A percentile compares a stretch with the other conserved stretches of the same genome.
Evolutionary conservation across 139 green algal species (phyloP).

Genomic region (Nannochloris sp.): DNA sequence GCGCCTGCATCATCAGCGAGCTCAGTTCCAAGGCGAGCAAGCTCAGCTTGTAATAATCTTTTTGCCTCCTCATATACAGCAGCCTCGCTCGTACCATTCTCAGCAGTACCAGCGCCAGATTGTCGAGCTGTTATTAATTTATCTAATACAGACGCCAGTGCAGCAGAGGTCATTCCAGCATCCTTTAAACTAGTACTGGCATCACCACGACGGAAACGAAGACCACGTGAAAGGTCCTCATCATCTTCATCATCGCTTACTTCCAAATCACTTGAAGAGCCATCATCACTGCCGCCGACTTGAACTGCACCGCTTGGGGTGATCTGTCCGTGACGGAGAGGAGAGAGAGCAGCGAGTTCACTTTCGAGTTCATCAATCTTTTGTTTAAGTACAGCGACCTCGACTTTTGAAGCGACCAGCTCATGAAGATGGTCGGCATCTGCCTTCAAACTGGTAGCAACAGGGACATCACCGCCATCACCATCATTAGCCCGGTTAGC

Average conservation of each 20-base stretch:
- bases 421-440: background rate
- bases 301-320: background rate
- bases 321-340: background rate
- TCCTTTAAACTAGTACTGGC: background rate
- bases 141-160: constrained; percentile 16
- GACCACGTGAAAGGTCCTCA: too few relatives aligned
- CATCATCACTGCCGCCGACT: background rate
- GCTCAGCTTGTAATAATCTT: constrained; percentile 17
- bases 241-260: background rate
- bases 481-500: background rate
- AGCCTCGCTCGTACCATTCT: background rate
- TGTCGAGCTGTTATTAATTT: constrained; percentile 5
- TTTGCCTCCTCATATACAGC: constrained; percentile 23
- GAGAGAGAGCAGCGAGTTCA: background rate
- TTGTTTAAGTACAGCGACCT: background rate
- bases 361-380: background rate
- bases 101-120: background rate
- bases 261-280: background rate
- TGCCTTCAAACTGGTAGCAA: background rate
- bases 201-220: background rate
- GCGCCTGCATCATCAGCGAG: constrained; percentile 2
- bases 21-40: constrained; percentile 16
- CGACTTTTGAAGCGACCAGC: background rate
- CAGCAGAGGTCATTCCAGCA: constrained; percentile 5
- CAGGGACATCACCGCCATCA: background rate